Conservation (phyloP, 2,329 filamentous ascomycete genomes). For the Colletotrichum theobromicola region DNA sequence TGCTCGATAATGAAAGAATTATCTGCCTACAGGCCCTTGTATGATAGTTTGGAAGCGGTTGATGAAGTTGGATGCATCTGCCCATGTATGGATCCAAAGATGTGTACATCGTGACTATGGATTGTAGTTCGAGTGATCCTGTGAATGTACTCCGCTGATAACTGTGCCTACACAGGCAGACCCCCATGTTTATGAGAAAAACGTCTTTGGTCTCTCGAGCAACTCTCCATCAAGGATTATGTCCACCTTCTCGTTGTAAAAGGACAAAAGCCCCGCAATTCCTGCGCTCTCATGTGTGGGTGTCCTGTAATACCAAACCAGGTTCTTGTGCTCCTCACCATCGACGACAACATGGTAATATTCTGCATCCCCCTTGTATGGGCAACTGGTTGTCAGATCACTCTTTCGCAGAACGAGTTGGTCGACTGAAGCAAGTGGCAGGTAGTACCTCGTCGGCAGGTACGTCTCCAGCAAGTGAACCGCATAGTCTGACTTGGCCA, state of each 20-base stretch:
- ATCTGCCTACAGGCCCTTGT: background rate
- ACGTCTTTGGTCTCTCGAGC: constrained; percentile 32
- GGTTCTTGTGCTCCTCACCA: constrained; percentile 48
- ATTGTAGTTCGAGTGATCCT: background rate
- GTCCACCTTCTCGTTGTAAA: constrained; percentile 73
- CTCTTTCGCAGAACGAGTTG: constrained; percentile 51
- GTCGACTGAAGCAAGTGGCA: constrained; percentile 58
- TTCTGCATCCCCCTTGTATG: constrained; percentile 70
- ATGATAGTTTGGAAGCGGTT: background rate
- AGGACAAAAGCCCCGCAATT: constrained; percentile 64
- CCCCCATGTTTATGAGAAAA: constrained; percentile 16
- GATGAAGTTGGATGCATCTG: background rate
- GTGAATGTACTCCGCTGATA: background rate
- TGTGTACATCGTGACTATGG: background rate
- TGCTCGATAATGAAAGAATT: background rate
- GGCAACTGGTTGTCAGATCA: constrained; percentile 60
- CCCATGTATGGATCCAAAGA: background rate
- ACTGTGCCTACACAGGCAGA: background rate
- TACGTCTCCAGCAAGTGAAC: constrained; percentile 67
- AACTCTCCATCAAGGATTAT: constrained; percentile 59
- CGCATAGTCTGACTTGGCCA: constrained; percentile 50
- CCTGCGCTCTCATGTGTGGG: constrained; percentile 61
- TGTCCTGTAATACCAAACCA: constrained; percentile 67
- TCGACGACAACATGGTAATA: constrained; percentile 63
- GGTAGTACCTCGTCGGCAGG: constrained; percentile 63